Evolutionary conservation across 1,139 yeast species (phyloP).

Genomic region (Suhomyces maxii): DNA sequence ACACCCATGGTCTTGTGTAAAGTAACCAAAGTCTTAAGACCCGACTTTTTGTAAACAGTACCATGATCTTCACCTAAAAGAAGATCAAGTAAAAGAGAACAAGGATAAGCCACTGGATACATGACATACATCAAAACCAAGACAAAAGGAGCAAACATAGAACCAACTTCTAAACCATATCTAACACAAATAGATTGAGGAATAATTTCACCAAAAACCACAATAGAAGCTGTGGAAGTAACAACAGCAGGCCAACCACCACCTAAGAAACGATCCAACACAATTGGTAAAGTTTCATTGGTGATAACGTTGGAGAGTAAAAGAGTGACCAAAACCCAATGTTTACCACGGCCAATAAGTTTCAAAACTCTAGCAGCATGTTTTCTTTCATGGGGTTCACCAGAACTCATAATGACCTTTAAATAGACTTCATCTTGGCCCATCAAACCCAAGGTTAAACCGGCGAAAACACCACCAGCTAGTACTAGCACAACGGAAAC

Average conservation of each 20-base stretch:
- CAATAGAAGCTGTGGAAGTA: slow-evolving; percentile 87
- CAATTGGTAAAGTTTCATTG: slow-evolving; percentile 93
- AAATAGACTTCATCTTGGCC: slow-evolving; percentile 95
- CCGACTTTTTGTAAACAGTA: slow-evolving; percentile 88
- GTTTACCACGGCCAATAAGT: slow-evolving; percentile 82
- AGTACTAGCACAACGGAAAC: slow-evolving; percentile 71
- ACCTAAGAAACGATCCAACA: slow-evolving; percentile 86
- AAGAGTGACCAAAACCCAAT: slow-evolving; percentile 95
- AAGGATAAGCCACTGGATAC: slow-evolving; percentile 94
- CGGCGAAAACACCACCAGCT: slow-evolving; percentile 95
- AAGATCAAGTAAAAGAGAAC: slow-evolving; percentile 76
- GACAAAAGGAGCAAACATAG: slow-evolving; percentile 88
- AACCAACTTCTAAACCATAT: slow-evolving; percentile 89
- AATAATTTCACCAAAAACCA: slow-evolving; percentile 92
- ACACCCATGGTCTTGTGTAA: slow-evolving; percentile 95
- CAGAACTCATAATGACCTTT: slow-evolving; percentile 65
- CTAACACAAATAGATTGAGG: slow-evolving; percentile 94
- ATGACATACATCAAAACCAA: slow-evolving; percentile 78
- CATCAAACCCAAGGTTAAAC: slow-evolving; percentile 91
- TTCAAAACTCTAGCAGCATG: slow-evolving; percentile 74
- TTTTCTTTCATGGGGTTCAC: slow-evolving; percentile 59
- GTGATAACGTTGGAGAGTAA: slow-evolving; percentile 87
- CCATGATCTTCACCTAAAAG: slow-evolving; percentile 96
- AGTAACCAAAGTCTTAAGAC: slow-evolving; percentile 89
- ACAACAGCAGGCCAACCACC: slow-evolving; percentile 99